Evolutionary conservation across 2,329 filamentous ascomycete genomes (phyloP), one percentile per base, ranked within the genome.

Genomic region (Venturia oleaginea): DNA sequence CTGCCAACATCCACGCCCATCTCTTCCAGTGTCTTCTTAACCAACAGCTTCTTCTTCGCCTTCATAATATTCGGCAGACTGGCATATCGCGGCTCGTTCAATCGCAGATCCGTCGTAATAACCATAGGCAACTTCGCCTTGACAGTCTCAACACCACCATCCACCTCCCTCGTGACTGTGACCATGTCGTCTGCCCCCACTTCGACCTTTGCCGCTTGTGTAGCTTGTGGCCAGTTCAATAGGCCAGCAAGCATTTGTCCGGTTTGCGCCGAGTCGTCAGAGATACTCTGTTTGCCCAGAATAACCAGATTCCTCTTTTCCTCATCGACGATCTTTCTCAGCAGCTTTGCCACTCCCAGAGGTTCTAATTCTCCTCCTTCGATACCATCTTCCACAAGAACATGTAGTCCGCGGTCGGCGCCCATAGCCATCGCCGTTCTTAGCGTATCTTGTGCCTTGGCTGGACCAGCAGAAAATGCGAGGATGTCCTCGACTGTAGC

Each of bases 1-100:
- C 83, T 86, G 75, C 84, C 83, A 62, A 84, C 84, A 71, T 92
- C 87, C 54, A 96, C 78, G 1, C 90, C 91, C 76, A 90, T 89
- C 74, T 99, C 94, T 65, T 81, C 83, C 75, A 97, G 76, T 69
- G 84, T 91, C 83, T 91, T 89, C 88, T 97, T 97, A 72, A 94
- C 91, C 71, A 99, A 74, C 73, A 90, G 90, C 89, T 99, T 99
- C 90, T 97, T 99, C 89, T 99, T 99, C 63, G 94, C 94, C 88
- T 97, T 99, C 94, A 99, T 99, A 69, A 99, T 97, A 75, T 97
- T 97, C 61, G 92, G 93, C 84, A 99, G 77, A 77, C 86, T 96
- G 27, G 93, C 94, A 76, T 96, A 99, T 68, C 94, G 83, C 66
- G 94, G 94, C 84, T 95, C 91, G 74, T 99, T 99, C 76, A 99